Percentiles rank a stretch among this genome's conserved stretches.
Conservation (phyloP, 768 basidiomycete species). For the Lyophyllum shimeji region DNA sequence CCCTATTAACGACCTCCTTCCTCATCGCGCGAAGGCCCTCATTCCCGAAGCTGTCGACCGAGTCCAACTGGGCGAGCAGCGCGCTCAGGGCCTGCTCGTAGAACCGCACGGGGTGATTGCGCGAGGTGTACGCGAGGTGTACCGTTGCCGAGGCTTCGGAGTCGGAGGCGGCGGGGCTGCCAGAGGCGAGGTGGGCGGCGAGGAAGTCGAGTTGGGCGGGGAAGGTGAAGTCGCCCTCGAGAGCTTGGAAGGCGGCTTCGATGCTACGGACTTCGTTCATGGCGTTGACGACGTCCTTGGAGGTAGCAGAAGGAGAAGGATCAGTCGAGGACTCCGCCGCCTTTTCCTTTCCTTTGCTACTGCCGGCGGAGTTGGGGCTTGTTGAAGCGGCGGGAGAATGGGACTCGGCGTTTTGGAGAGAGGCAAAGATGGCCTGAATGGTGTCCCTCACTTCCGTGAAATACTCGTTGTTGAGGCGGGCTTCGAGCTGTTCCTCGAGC, state of each 20-base stretch:
- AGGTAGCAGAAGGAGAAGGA: constrained; percentile 17
- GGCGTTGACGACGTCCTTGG: constrained; percentile 30
- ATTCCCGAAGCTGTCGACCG: constrained; percentile 61
- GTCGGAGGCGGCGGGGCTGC: constrained; percentile 18
- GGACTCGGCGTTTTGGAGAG: constrained; percentile 24
- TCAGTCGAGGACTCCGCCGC: constrained; percentile 13
- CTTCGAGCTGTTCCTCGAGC: constrained; percentile 31
- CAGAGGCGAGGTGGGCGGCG: constrained; percentile 29
- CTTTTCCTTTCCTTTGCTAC: constrained; percentile 40
- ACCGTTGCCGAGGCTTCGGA: constrained; percentile 22
- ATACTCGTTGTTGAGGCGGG: constrained; percentile 28
- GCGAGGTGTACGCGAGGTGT: constrained; percentile 53
- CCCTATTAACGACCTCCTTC: constrained; percentile 51
- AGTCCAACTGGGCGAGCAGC: constrained; percentile 58
- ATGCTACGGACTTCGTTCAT: constrained; percentile 40
- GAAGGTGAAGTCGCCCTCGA: constrained; percentile 38
- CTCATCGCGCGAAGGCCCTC: constrained; percentile 46
- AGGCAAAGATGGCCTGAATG: constrained; percentile 38
- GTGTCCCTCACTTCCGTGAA: constrained; percentile 37
- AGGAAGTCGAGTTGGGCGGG: constrained; percentile 42
- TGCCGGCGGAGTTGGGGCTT: not conserved
- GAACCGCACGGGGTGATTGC: constrained; percentile 59
- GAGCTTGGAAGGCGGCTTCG: constrained; percentile 37
- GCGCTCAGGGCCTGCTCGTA: constrained; percentile 61
- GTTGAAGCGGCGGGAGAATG: not conserved